Evolutionary conservation across 208 protist species (phyloP), one percentile per base, ranked within the genome.

Genomic region (Trichomonas tenax): DNA sequence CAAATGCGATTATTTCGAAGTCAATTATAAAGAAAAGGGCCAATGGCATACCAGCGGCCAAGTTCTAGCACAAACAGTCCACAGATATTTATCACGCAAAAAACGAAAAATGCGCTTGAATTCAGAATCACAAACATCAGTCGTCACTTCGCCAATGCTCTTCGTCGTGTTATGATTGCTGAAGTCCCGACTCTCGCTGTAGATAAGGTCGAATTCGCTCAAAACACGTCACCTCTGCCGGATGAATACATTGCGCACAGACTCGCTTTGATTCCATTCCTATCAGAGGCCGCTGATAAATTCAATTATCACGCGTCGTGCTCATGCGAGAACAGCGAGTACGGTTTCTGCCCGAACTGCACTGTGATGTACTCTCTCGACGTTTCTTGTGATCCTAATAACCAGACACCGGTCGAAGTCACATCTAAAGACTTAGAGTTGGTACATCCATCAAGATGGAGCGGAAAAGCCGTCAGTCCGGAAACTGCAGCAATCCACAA

Each of bases 181-280:
- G 99, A 99, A 97, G 98, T 99, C n/a, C 98, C 99, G 44, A 99
- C 98, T 0, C 98, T 99, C 36, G 98, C 98, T 41, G 99, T 99
- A 48, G 99, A 99, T 97, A 97, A 98, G 0, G 99, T 99, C 0
- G 98, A 99, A 17, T 98, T 99, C 46, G 86, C 98, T 21, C 81
- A 97, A 14, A 98, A 98, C 96, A 97, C 97, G n/a, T 96, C 96
- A 9, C 98, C 99, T n/a, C 97, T 99, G 31, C 98, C 98, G 9
- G 99, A 99, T 97, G 99, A 99, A 97, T 99, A 99, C 97, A 98
- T 99, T 36, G 98, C 99, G 3, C 99, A 99, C 97, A 97, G 99
- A 4, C 97, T 99, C 10, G 99, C 99, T 11, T 97, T 99, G 0
- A 98, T 99, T 40, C 99, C 99, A 26, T 97, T 99, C 17, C 0